Evolutionary conservation across 371 early-diverging fungal species (phyloP).

Genomic region (Entomophthora muscae): DNA sequence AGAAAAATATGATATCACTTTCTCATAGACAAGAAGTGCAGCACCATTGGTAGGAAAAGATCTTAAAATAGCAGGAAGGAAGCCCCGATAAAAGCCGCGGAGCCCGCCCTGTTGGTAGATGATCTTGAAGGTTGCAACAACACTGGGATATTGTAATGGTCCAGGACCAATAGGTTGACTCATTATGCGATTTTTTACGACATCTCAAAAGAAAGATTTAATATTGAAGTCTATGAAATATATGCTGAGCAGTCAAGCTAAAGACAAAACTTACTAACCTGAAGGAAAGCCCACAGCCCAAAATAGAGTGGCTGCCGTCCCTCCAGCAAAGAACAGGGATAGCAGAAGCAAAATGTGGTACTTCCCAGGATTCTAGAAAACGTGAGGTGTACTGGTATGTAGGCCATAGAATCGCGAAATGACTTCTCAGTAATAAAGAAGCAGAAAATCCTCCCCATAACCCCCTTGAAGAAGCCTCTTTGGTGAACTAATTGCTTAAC

Average conservation of each 20-base stretch:
- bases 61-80: background rate
- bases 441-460: slow-evolving; percentile 70
- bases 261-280: too few species aligned
- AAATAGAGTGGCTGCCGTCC: slow-evolving; percentile 74
- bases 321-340: slow-evolving; percentile 80
- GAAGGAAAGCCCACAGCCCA: slow-evolving; percentile 76
- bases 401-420: slow-evolving; percentile 82
- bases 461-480: slow-evolving; percentile 59
- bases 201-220: slow-evolving; percentile 30
- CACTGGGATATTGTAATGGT: slow-evolving; percentile 36
- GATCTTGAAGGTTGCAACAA: slow-evolving; percentile 25
- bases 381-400: slow-evolving; percentile 43
- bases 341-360: too few species aligned
- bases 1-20: background rate
- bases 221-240: background rate
- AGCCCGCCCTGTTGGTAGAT: slow-evolving; percentile 23
- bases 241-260: too few species aligned
- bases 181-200: slow-evolving; percentile 86
- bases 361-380: too few species aligned
- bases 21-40: slow-evolving; percentile 1
- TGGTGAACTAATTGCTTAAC: slow-evolving; percentile 44
- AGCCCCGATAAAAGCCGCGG: slow-evolving; percentile 6
- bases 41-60: slow-evolving; percentile 8
- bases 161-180: slow-evolving; percentile 40
- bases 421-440: slow-evolving; percentile 64